Conservation (phyloP, 805 yeast genomes). For the Candida boleticola region DNA sequence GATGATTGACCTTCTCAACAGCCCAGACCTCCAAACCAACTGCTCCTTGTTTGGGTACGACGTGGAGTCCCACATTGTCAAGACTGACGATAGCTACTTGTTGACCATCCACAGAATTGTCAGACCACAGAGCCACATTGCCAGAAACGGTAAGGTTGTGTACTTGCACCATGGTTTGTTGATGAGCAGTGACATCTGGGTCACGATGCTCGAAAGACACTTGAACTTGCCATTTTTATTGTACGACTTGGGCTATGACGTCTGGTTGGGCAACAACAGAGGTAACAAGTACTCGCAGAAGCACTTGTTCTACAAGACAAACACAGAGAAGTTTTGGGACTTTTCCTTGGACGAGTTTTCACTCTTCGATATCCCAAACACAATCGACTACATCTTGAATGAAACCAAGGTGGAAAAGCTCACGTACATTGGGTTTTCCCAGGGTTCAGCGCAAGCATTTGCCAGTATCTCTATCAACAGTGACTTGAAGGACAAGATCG, state of each 20-base stretch:
- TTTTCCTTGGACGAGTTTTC: slow-evolving; percentile 92
- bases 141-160: slow-evolving; percentile 45
- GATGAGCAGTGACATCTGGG: slow-evolving; percentile 84
- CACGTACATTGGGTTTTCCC: slow-evolving; percentile 84
- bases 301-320: slow-evolving; percentile 43
- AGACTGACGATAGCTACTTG: slow-evolving; percentile 74
- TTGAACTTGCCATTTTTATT: slow-evolving; percentile 67
- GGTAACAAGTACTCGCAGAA: slow-evolving; percentile 85
- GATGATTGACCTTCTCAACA: slow-evolving; percentile 41
- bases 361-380: slow-evolving; percentile 81
- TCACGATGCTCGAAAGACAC: slow-evolving; percentile 39
- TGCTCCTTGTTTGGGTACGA: slow-evolving; percentile 66
- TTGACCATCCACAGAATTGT: slow-evolving; percentile 70
- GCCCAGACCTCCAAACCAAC: slow-evolving; percentile 60
- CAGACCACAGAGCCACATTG: slow-evolving; percentile 24
- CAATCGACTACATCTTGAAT: slow-evolving; percentile 68
- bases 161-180: slow-evolving; percentile 90
- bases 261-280: slow-evolving; percentile 71
- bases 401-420: slow-evolving; percentile 42
- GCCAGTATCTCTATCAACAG: slow-evolving; percentile 73
- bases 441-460: slow-evolving; percentile 92
- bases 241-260: slow-evolving; percentile 84
- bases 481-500: slow-evolving; percentile 54
- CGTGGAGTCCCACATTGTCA: slow-evolving; percentile 73
- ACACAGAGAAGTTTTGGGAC: slow-evolving; percentile 70